A percentile compares a stretch with the other conserved stretches of the same genome.
These are phyloP conservation scores for Tardiomyces digboiensis DNA, from an alignment of 1,139 yeast species.

Conservation along the genomic window DNA sequence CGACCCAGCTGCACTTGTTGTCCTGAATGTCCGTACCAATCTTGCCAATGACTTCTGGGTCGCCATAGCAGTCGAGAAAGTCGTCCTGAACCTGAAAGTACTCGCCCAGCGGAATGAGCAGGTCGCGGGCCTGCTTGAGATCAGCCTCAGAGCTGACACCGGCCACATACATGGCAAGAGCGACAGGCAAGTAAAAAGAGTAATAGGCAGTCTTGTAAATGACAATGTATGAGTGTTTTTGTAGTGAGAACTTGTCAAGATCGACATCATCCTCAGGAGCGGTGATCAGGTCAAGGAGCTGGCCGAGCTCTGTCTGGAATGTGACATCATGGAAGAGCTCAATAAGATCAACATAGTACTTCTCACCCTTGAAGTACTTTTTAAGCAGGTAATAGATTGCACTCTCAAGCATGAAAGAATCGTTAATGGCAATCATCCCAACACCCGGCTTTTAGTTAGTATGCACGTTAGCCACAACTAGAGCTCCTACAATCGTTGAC, in stretches of 20 bases:
- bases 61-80: constrained; percentile 93
- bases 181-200: constrained; percentile 96
- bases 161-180: constrained; percentile 89
- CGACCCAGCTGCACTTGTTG: constrained; percentile 97
- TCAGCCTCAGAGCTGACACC: constrained; percentile 65
- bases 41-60: constrained; percentile 96
- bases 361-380: constrained; percentile 74
- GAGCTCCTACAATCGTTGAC: no score
- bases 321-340: constrained; percentile 84
- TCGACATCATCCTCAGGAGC: constrained; percentile 96
- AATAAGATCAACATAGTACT: constrained; percentile 80
- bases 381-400: constrained; percentile 85
- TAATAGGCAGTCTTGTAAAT: constrained; percentile 96
- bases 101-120: constrained; percentile 92
- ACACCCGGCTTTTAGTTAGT: constrained; percentile 53
- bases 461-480: no score
- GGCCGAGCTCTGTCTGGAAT: constrained; percentile 97
- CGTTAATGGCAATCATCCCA: constrained; percentile 92
- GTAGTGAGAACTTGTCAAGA: constrained; percentile 73
- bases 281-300: constrained; percentile 86
- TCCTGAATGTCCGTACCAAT: constrained; percentile 98
- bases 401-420: constrained; percentile 94
- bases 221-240: constrained; percentile 91
- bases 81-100: constrained; percentile 99
- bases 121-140: constrained; percentile 79